phyloP scores from a whole-genome alignment of 2,329 filamentous ascomycete species.

The Allantophomopsis cytisporea region DNA sequence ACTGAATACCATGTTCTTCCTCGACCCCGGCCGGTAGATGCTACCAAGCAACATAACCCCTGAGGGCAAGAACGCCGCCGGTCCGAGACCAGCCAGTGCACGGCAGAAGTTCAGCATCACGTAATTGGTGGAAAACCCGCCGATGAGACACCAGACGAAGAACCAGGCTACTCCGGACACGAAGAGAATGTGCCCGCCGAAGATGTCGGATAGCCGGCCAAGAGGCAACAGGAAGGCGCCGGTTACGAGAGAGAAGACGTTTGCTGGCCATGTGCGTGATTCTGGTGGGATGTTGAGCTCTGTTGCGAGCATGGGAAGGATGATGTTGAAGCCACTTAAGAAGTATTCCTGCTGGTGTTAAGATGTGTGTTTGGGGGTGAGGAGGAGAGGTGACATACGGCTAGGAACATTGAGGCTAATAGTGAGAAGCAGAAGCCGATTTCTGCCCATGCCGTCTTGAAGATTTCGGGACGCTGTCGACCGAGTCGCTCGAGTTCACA shows the following conservation, averaged over 20 bases:
- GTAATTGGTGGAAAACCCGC: slow-evolving; percentile 53
- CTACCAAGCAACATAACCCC: slow-evolving; percentile 49
- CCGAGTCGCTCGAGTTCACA: slow-evolving; percentile 33
- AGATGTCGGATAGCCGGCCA: slow-evolving; percentile 44
- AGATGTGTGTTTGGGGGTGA: background rate
- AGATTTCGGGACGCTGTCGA: slow-evolving; percentile 36
- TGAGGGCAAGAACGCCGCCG: slow-evolving; percentile 54
- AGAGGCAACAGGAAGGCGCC: slow-evolving; percentile 42
- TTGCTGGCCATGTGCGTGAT: slow-evolving; percentile 46
- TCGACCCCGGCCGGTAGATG: slow-evolving; percentile 47
- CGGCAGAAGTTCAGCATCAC: slow-evolving; percentile 58
- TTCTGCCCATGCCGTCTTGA: slow-evolving; percentile 32
- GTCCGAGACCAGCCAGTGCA: slow-evolving; percentile 57
- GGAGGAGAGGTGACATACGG: slow-evolving; percentile 19
- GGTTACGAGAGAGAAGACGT: slow-evolving; percentile 38
- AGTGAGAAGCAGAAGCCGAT: slow-evolving; percentile 41
- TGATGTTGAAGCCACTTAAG: slow-evolving; percentile 58
- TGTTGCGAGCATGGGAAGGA: slow-evolving; percentile 47
- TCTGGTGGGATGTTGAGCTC: slow-evolving; percentile 47
- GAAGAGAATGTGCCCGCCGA: slow-evolving; percentile 44
- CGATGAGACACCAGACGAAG: slow-evolving; percentile 48
- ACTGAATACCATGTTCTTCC: slow-evolving; percentile 47
- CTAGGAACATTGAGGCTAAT: slow-evolving; percentile 37
- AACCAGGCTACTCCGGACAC: slow-evolving; percentile 46
- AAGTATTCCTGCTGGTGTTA: slow-evolving; percentile 34